A percentile compares a stretch with the other conserved stretches of the same genome.
phyloP scores from a whole-genome alignment of 1,284 basidiomycete species.

The Ustanciosporium gigantosporum region DNA sequence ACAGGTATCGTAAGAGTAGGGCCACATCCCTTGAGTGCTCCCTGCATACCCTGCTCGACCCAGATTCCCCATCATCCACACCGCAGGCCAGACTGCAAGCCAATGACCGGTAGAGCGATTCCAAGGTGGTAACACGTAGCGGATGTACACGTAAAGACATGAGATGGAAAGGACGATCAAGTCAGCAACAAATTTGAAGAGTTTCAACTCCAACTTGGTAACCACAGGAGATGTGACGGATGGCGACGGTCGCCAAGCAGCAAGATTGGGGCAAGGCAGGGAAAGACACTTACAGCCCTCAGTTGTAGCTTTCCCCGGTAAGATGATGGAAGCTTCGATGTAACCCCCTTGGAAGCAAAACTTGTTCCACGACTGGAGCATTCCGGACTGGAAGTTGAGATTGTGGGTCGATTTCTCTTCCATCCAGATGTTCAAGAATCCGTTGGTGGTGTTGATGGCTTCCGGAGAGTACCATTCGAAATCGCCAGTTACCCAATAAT shows the following conservation, averaged over 20 bases:
- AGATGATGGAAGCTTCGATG: constrained; percentile 24
- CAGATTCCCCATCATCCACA: constrained; percentile 51
- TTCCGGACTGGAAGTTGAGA: constrained; percentile 50
- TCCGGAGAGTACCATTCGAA: constrained; percentile 59
- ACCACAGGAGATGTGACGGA: too few relatives aligned
- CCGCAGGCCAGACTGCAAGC: constrained; percentile 64
- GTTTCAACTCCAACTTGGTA: too few relatives aligned
- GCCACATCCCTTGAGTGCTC: constrained; percentile 55
- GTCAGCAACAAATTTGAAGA: too few relatives aligned
- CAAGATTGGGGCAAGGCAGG: too few relatives aligned
- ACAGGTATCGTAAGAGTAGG: constrained; percentile 60
- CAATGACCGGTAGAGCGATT: too few relatives aligned
- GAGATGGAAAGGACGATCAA: too few relatives aligned
- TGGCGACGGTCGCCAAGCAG: too few relatives aligned
- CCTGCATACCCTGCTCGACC: constrained; percentile 53
- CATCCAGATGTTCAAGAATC: constrained; percentile 41
- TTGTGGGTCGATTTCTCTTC: constrained; percentile 35
- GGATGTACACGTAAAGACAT: too few relatives aligned
- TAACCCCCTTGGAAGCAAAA: constrained; percentile 57
- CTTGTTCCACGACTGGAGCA: constrained; percentile 57
- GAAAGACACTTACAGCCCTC: too few relatives aligned
- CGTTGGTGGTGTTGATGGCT: constrained; percentile 41
- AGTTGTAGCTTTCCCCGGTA: constrained; percentile 38
- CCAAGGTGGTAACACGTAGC: too few relatives aligned
- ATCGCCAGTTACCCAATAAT: constrained; percentile 39